Base-by-base conservation (phyloP, 2,329 filamentous ascomycete species). In the Chaetomiaceae sp. region DNA sequence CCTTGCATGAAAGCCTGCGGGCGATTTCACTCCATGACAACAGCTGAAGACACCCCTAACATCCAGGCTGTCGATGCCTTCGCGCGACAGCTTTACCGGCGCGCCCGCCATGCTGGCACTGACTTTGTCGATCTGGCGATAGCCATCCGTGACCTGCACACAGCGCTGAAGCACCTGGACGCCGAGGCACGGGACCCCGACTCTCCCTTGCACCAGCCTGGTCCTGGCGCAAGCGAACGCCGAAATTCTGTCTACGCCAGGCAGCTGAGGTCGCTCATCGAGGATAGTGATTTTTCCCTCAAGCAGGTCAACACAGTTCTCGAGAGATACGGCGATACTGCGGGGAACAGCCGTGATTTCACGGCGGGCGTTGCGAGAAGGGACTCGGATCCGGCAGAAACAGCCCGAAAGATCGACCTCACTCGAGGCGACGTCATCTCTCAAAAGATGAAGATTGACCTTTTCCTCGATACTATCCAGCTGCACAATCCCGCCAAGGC, bases 381-480 rank as follows among this genome's bases (percentile, higher is more conserved):
- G 33, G 52, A 56, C 21, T 55, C 51, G 30, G 61, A 58, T 42
- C 36, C 51, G 53, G 44, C 54, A 52, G 53, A 57, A 42, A 54
- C 60, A 48, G 63, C 65, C 25, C 69, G 70, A 32, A 71, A 66
- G 64, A 65, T 80, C 30, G 69, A 68, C 5, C 62, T 75, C 48
- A 69, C 77, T 50, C 68, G 69, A 38, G 65, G 66, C 34, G 77
- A 76, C 60, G 69, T 85, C 41, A 69, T 71, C 8, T 73, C 73
- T 54, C 77, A 82, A 54, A 79, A 76, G 62, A 71, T 73, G 5
- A 75, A 71, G 34, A 72, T 85, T 42, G 76, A 79, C 49, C 68
- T 75, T 60, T 81, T 84, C 55, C 71, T 85, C 16, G 76, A 84
- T 59, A 77, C 76, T 0, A 72, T 84, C 16, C 79, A 83, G 62